Base-by-base conservation (phyloP, 805 yeast genomes). In the Starmerella bacillaris region DNA sequence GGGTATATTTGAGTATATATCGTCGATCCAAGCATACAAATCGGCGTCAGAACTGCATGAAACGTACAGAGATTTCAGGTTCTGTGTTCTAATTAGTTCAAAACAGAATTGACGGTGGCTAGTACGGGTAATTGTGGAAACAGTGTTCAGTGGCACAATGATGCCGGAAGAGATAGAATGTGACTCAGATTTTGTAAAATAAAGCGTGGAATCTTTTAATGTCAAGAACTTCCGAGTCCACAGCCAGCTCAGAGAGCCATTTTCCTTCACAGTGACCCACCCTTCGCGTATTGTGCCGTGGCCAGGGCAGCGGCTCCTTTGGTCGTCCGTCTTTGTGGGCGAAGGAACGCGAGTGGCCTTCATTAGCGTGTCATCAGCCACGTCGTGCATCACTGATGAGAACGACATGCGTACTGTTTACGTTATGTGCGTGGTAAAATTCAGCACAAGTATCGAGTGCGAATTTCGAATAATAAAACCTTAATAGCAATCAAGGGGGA, bases 251-350 rank as follows among this genome's bases (percentile, higher is more conserved):
- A 86, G 60, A 21, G 50, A 40, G 33, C 95, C 94, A 48, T 86
- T 95, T 48, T 86, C 96, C 54, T 80, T 84, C 39, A 82, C 73
- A 36, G 78, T 78, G 17, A 82, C 84, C 92, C 94, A 84, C 0
- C 95, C 94, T 38, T 70, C 65, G 38, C 68, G 50, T 5, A 36
- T 24, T 14, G 38, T 31, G 22, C 41, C 37, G 18, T 33, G 24
- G 29, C 21, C 18, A 20, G 36, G 37, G 31, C 34, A 15, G 24
- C 18, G 31, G 22, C 32, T 26, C 5, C 15, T 12, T 16, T 21
- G 8, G 24, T 8, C 24, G 33, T 7, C 7, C 5, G 31, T 3
- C 21, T 39, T 33, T 3, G 45, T 42, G 9, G 45, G 45, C 28
- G 22, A 30, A 8, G 51, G 51, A 19, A 49, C 51, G 4, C 48